These are phyloP conservation scores for Lodderomyces jiufengensis DNA, from an alignment of 1,139 yeast species.

Conservation along the genomic window DNA sequence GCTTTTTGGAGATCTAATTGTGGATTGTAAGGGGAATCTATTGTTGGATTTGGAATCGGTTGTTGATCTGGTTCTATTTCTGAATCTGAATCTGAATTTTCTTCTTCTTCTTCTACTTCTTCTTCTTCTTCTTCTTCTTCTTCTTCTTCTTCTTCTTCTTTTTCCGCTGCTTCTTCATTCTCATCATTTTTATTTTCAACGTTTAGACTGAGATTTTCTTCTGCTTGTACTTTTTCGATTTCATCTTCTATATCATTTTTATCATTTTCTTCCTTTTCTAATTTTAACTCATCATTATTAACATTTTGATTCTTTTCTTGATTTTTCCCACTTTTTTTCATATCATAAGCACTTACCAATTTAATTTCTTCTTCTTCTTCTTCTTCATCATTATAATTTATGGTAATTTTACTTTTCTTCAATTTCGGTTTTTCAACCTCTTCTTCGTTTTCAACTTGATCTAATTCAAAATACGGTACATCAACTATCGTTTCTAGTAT, in stretches of 20 bases:
- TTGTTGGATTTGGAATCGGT: constrained; percentile 18
- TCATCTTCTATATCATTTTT: constrained; percentile 6
- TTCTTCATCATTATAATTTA: constrained; percentile 26
- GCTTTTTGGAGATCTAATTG: constrained; percentile 22
- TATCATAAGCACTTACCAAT: constrained; percentile 52
- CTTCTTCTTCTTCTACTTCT: constrained; percentile 9
- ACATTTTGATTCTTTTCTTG: no score
- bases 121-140: constrained; percentile 7
- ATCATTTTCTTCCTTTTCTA: constrained; percentile 7
- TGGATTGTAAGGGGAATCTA: constrained; percentile 28
- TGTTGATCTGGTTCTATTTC: constrained; percentile 8
- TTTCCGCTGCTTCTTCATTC: constrained; percentile 10
- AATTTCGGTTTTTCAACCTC: constrained; percentile 6
- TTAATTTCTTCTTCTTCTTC: constrained; percentile 31
- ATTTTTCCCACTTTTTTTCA: constrained; percentile 16
- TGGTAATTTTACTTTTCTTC: constrained; percentile 17
- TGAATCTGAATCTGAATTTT: constrained; percentile 8
- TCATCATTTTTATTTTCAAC: constrained; percentile 4
- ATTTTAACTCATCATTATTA: not conserved
- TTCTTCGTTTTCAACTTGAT: constrained; percentile 29
- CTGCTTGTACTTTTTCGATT: constrained; percentile 4
- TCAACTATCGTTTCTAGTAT: constrained; percentile 41
- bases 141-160: constrained; percentile 7
- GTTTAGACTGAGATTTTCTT: constrained; percentile 6
- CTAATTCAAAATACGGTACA: constrained; percentile 42